These are phyloP conservation scores for Lotus japonicus DNA, from an alignment of 306 rosid species.

Conservation along the genomic window DNA sequence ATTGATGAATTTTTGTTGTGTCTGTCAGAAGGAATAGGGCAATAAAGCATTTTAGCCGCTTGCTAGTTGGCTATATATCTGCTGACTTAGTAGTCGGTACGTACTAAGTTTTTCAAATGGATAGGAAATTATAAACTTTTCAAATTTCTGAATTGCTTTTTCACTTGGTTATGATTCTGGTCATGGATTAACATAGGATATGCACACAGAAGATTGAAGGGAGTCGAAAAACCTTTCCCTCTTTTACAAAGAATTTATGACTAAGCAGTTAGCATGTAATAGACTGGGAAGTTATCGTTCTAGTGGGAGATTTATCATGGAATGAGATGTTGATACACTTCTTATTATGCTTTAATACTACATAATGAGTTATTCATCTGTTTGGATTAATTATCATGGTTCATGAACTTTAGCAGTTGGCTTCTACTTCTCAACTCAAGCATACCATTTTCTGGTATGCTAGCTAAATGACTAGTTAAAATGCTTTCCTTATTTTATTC, in stretches of 20 bases:
- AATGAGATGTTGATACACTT: constrained; percentile 1
- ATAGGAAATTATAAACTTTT: not conserved
- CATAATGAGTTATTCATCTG: not conserved
- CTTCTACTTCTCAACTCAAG: not conserved
- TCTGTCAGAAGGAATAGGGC: not conserved
- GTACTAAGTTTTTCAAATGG: too few species aligned
- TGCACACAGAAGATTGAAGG: not conserved
- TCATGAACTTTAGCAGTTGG: not conserved
- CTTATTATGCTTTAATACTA: not conserved
- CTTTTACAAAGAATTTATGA: not conserved
- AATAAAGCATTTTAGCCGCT: constrained; percentile 7
- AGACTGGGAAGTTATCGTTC: not conserved
- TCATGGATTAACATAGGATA: not conserved
- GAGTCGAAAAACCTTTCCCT: not conserved
- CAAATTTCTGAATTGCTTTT: not conserved
- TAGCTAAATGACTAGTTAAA: not conserved
- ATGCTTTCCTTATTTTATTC: not conserved
- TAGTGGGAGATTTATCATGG: not conserved
- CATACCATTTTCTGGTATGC: not conserved
- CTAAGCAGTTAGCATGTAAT: not conserved
- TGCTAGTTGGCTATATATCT: not conserved
- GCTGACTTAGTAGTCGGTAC: not conserved
- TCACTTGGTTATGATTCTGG: not conserved
- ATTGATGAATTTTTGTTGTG: not conserved
- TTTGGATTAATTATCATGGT: not conserved